Evolutionary conservation across 257 asterid genomes (phyloP), one percentile per base, ranked within the genome.

Genomic region (Misopates orontium): DNA sequence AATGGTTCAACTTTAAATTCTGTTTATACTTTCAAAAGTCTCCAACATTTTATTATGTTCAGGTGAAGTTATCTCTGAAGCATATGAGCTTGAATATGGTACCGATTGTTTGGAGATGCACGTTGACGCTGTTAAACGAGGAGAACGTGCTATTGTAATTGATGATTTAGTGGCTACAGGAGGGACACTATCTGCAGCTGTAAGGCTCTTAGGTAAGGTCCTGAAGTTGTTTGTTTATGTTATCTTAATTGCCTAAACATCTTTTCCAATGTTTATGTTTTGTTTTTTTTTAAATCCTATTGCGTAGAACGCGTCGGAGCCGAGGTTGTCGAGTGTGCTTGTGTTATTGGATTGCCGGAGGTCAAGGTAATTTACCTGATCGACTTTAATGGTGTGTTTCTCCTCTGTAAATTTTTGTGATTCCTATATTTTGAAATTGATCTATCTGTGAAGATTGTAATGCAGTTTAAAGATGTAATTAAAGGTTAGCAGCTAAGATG

Each of bases 101-200:
- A 73, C 71, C 13, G 98, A 91, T 76, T 64, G 98, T 66, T 71
- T 91, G 75, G 95, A 87, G 81, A 87, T 91, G 89, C 96, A 89
- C 36, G 78, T 78, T 24, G 89, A 83, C 56, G 92, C 90, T n/a
- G 84, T 89, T 36, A 71, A 82, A 64, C 44, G 42, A n/a, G 92
- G 96, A 0, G 96, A 89, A n/a, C 82, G 88, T 13, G 91, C 82
- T 6, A 69, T 91, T 57, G 68, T 91, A 31, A 77, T 91, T 11
- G 96, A 91, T 62, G 98, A 91, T 80, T 76, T 91, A 72, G 90
- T 91, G 52, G 98, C 98, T 51, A 91, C 98, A 0, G 98, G 98
- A 13, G 98, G 96, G 56, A 91, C 96, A 1, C 85, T 91, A 8
- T 75, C 87, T 55, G 98, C 98, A 13, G 96, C 95, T 73, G 86